Percentiles rank a stretch among this genome's conserved stretches.
These are phyloP conservation scores for Rhinocladiella similis DNA, from an alignment of 2,329 filamentous ascomycete genomes.

Conservation along the genomic window DNA sequence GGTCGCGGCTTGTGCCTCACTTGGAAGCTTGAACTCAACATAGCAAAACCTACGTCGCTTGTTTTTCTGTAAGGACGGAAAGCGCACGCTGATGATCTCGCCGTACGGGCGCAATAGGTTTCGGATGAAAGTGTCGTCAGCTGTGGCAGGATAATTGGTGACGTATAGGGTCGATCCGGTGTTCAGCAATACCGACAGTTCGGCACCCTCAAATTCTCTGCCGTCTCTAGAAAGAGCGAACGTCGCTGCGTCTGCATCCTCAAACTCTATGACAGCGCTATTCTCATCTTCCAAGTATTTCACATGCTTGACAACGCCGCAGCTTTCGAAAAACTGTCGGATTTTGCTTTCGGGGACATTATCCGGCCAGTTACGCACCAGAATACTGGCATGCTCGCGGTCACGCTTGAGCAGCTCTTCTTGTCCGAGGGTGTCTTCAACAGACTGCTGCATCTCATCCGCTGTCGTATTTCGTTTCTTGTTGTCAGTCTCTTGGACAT, in stretches of 20 bases:
- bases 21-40: constrained; percentile 74
- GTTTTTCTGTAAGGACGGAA: constrained; percentile 88
- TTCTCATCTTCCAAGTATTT: constrained; percentile 66
- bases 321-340: constrained; percentile 87
- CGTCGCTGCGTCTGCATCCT: constrained; percentile 73
- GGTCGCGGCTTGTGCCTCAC: constrained; percentile 70
- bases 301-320: constrained; percentile 79
- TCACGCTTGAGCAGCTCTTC: constrained; percentile 66
- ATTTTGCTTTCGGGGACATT: constrained; percentile 71
- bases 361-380: constrained; percentile 73
- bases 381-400: constrained; percentile 83
- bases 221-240: constrained; percentile 79
- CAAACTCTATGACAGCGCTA: constrained; percentile 82
- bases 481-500: constrained; percentile 51
- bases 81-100: constrained; percentile 79
- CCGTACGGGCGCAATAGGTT: constrained; percentile 66
- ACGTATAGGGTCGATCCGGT: constrained; percentile 82
- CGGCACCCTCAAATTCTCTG: constrained; percentile 72
- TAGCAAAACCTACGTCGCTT: constrained; percentile 92
- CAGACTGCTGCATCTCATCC: constrained; percentile 32
- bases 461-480: constrained; percentile 67
- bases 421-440: constrained; percentile 39
- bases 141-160: constrained; percentile 74
- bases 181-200: constrained; percentile 73
- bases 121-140: constrained; percentile 53